These are phyloP conservation scores for Ramaria sp. DNA, from an alignment of 768 basidiomycete species.

Conservation along the genomic window DNA sequence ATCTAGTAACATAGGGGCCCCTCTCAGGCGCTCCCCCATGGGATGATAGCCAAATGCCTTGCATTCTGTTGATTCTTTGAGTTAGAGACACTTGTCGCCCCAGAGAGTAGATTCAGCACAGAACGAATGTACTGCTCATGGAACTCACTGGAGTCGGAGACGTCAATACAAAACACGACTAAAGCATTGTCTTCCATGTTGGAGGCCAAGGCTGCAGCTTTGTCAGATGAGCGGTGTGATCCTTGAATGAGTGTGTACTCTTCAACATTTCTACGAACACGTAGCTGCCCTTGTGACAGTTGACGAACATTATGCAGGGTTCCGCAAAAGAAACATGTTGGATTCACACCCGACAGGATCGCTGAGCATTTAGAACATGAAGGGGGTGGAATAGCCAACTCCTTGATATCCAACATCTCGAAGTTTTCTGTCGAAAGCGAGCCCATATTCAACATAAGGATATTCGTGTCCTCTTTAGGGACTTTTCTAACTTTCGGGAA, in stretches of 20 bases:
- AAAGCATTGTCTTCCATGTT: neutral
- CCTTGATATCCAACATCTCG: constrained; percentile 1
- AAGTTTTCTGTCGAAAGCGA: constrained; percentile 4
- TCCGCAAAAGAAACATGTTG: constrained; percentile 5
- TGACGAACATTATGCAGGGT: too few relatives aligned
- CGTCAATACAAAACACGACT: constrained; percentile 6
- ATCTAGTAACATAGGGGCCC: neutral
- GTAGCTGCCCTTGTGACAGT: too few relatives aligned
- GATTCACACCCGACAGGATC: neutral
- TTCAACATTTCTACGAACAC: neutral
- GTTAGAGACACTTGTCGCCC: neutral
- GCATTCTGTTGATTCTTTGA: constrained; percentile 1
- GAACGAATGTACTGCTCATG: neutral
- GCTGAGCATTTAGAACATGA: neutral
- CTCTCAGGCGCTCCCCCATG: neutral
- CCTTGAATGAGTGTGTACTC: constrained; percentile 1
- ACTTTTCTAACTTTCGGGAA: neutral
- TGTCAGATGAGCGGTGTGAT: neutral
- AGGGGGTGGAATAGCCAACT: neutral
- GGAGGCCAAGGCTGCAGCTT: too few relatives aligned
- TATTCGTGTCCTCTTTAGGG: constrained; percentile 3
- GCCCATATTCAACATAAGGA: neutral
- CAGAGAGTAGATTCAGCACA: neutral
- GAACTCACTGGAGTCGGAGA: constrained; percentile 5
- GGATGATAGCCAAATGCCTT: constrained; percentile 4